Base-by-base conservation (phyloP, 2,329 filamentous ascomycete genomes). In the Phialophora expanda region DNA sequence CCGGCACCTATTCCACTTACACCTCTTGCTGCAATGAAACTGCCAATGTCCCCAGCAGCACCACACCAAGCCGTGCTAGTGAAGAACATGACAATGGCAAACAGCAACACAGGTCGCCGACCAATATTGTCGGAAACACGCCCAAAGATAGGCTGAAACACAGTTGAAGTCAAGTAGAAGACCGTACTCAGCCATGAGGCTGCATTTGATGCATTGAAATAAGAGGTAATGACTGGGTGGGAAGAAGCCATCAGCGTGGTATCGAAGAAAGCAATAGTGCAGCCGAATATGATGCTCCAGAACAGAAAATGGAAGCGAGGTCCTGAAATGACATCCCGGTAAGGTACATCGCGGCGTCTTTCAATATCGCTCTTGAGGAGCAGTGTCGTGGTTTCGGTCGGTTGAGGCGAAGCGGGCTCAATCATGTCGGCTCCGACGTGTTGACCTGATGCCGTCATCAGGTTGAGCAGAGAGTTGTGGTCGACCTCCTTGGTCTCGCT, bases 161-260 rank as follows among this genome's bases (percentile, higher is more conserved):
- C 87, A 1, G 90, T 93, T 3, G 87, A 90, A 0, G 91, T 92
- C 44, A 95, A 82, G 41, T 94, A 78, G 70, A 93, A 94, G 0
- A 90, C 87, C 0, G 91, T 94, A 1, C 90, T 92, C 4, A 94
- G 82, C 91, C 91, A 95, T 1, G 90, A 92, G 2, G 91, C 91
- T 55, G 87, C 87, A 76, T 94, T 92, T 34, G 90, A 90, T 56
- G 89, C 86, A 67, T 88, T 81, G 76, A 94, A 94, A 76, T 93
- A 87, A 0, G 90, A 92, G 0, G 90, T 93, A 67, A 94, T 92
- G 64, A 91, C 89, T 0, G 91, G 90, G 76, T 95, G 91, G 50
- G 85, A 89, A 2, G 90, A 92, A 4, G 90, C 90, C 90, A 94
- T 93, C 70, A 94, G 85, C 3, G 90, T 94, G 11, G 86, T 85